Percentiles rank a stretch among this genome's conserved stretches.
phyloP scores from a whole-genome alignment of 1,139 yeast genomes.

The Yamadazyma aaseri region DNA sequence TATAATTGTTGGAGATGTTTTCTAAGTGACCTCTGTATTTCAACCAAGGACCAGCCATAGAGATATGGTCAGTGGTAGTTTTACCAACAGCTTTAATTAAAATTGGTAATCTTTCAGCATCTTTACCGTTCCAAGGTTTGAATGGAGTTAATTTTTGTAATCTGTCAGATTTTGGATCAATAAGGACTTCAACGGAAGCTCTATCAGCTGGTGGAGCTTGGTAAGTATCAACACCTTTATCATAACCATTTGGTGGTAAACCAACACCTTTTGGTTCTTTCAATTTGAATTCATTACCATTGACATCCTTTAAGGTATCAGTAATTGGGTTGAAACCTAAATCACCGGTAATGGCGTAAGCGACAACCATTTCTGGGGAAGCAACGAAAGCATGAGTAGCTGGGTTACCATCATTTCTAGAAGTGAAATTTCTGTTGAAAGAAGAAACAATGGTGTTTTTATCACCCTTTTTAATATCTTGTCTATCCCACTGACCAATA shows the following conservation, averaged over 20 bases:
- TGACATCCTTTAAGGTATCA: slow-evolving; percentile 88
- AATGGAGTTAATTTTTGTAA: slow-evolving; percentile 51
- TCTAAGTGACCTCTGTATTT: slow-evolving; percentile 99
- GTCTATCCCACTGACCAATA: slow-evolving; percentile 99
- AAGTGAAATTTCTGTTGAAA: slow-evolving; percentile 98
- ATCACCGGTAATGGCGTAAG: slow-evolving; percentile 96
- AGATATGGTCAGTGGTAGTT: slow-evolving; percentile 98
- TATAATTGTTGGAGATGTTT: slow-evolving; percentile 97
- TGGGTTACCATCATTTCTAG: slow-evolving; percentile 99
- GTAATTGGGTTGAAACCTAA: slow-evolving; percentile 97
- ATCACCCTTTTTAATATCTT: slow-evolving; percentile 95
- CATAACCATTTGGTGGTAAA: slow-evolving; percentile 92
- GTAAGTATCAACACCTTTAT: slow-evolving; percentile 92
- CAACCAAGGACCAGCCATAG: slow-evolving; percentile 99
- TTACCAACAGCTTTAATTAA: slow-evolving; percentile 96
- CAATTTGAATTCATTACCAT: slow-evolving; percentile 94
- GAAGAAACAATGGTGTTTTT: slow-evolving; percentile 98
- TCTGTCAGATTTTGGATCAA: slow-evolving; percentile 77
- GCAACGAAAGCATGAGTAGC: slow-evolving; percentile 97
- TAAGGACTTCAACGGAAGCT: slow-evolving; percentile 67
- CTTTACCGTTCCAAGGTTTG: slow-evolving; percentile 91
- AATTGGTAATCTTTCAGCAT: slow-evolving; percentile 84
- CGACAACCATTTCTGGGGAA: slow-evolving; percentile 96
- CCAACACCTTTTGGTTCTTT: slow-evolving; percentile 89
- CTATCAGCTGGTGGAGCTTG: slow-evolving; percentile 97